Evolutionary conservation across 1,284 basidiomycete genomes (phyloP).

Genomic region (Sphagnurus paluster): DNA sequence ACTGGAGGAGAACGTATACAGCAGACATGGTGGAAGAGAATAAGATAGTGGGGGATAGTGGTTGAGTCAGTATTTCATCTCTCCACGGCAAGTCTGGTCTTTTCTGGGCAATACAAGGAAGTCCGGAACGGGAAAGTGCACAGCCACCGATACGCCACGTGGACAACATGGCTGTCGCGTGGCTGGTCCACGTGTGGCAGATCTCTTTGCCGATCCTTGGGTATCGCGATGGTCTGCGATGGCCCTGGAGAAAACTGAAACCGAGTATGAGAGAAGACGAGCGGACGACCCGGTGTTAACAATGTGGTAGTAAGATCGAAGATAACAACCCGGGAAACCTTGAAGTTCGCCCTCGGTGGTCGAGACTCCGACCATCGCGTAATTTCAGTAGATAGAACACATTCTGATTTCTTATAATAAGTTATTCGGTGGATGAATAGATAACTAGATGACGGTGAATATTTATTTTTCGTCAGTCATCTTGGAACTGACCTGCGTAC

Average conservation of each 20-base stretch:
- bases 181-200: constrained; percentile 25
- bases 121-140: constrained; percentile 26
- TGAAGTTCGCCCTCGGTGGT: too few relatives aligned
- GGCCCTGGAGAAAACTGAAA: constrained; percentile 18
- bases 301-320: too few relatives aligned
- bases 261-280: constrained; percentile 1
- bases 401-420: too few relatives aligned
- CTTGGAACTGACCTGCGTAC: too few relatives aligned
- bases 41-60: constrained; percentile 14
- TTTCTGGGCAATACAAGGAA: constrained; percentile 23
- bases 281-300: too few relatives aligned
- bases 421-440: too few relatives aligned
- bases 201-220: constrained; percentile 13
- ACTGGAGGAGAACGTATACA: constrained; percentile 58
- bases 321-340: too few relatives aligned
- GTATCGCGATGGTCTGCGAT: constrained; percentile 10
- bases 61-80: constrained; percentile 7
- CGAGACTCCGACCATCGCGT: too few relatives aligned
- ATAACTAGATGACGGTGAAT: too few relatives aligned
- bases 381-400: too few relatives aligned
- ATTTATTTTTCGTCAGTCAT: too few relatives aligned
- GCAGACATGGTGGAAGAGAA: constrained; percentile 35
- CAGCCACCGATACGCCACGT: constrained; percentile 30
- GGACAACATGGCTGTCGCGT: constrained; percentile 28
- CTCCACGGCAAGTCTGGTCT: constrained; percentile 12